A percentile compares a stretch with the other conserved stretches of the same genome.
These are phyloP conservation scores for Quercus agrifolia DNA, from an alignment of 306 rosid genomes.

Conservation along the genomic window DNA sequence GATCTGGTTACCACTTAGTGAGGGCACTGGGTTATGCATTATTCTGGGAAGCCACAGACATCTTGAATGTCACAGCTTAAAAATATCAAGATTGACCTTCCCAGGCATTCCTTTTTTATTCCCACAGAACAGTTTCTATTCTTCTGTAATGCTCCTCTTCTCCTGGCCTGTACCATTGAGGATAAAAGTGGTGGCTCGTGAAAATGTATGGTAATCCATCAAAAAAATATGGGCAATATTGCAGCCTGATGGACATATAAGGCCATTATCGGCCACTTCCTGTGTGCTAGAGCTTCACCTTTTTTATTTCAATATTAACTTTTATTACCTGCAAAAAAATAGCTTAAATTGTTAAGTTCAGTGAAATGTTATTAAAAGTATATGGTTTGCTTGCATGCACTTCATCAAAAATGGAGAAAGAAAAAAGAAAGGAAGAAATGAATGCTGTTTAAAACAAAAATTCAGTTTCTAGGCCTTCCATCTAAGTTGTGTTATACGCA, in stretches of 20 bases:
- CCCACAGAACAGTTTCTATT: background rate
- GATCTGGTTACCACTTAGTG: background rate
- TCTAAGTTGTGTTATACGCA: background rate
- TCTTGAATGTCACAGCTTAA: background rate
- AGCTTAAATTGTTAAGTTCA: too few relatives aligned
- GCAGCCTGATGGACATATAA: background rate
- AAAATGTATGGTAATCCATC: background rate
- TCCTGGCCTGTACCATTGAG: too few relatives aligned
- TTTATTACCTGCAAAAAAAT: too few relatives aligned
- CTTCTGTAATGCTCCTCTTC: too few relatives aligned
- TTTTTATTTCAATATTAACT: too few relatives aligned
- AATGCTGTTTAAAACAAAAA: background rate
- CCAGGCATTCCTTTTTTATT: background rate
- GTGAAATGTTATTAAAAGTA: background rate
- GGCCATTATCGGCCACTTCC: too few relatives aligned
- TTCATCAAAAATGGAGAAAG: too few relatives aligned
- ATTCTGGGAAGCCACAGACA: too few relatives aligned
- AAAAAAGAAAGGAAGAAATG: background rate
- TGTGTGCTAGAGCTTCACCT: too few relatives aligned
- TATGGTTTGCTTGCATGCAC: background rate
- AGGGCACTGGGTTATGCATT: background rate
- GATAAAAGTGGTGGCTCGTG: background rate
- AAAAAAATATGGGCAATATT: background rate
- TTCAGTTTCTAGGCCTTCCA: background rate
- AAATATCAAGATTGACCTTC: background rate